Percentiles rank a stretch among this genome's conserved stretches.
Conservation (phyloP, 2,329 filamentous ascomycete species). For the Botrytis fragariae region DNA sequence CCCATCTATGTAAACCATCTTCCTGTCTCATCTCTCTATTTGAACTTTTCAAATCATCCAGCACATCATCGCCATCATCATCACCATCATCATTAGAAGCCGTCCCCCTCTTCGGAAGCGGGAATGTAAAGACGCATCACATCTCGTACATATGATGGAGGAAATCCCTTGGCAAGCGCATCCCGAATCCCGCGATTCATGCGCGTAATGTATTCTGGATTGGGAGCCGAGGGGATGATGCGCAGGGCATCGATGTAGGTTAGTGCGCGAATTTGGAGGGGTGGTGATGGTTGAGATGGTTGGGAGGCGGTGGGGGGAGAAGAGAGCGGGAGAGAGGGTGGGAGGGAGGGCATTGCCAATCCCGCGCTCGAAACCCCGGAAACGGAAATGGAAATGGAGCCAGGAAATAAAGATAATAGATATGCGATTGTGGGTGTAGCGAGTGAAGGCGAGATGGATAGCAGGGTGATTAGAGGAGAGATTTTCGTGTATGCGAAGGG, state of each 20-base stretch:
- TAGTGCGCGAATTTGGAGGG: background rate
- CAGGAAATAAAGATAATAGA: background rate
- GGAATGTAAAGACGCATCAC: background rate
- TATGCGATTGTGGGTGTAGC: background rate
- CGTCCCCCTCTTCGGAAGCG: background rate
- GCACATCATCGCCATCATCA: background rate
- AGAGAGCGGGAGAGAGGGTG: background rate
- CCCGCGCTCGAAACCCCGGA: background rate
- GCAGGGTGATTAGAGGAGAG: background rate
- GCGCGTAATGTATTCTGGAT: background rate
- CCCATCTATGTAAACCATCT: background rate
- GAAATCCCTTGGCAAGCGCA: background rate
- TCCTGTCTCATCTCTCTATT: background rate
- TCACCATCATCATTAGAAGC: background rate
- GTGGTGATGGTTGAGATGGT: background rate
- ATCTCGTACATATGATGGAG: background rate
- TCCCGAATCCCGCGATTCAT: constrained; percentile 1
- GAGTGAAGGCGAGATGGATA: background rate
- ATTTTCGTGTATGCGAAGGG: constrained; percentile 49
- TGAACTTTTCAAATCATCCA: background rate
- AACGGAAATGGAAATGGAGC: background rate
- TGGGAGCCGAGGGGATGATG: background rate
- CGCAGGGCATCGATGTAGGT: background rate
- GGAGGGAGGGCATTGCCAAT: background rate
- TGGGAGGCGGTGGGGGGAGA: background rate